Conservation (phyloP, 495 filamentous ascomycete species). For the Neohortaea acidophila region DNA sequence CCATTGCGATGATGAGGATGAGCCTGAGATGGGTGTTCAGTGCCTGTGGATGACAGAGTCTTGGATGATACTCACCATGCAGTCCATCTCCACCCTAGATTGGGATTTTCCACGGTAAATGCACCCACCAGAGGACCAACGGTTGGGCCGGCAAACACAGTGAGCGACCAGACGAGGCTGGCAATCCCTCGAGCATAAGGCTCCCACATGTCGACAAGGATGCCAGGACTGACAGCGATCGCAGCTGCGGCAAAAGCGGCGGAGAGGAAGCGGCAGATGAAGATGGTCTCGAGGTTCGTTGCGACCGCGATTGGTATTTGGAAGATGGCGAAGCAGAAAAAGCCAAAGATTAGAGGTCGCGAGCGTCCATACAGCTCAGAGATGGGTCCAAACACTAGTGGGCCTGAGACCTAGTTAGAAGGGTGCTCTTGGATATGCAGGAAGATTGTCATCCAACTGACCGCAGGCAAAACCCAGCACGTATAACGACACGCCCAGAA, state of each 20-base stretch:
- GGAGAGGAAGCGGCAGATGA: constrained; percentile 46
- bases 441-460: too few species aligned
- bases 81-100: constrained; percentile 45
- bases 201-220: constrained; percentile 47
- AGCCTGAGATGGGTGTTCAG: too few species aligned
- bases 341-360: constrained; percentile 40
- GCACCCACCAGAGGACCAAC: constrained; percentile 40
- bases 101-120: constrained; percentile 22
- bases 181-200: constrained; percentile 44
- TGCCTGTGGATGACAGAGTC: too few species aligned
- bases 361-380: constrained; percentile 42
- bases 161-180: constrained; percentile 31
- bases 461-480: too few species aligned
- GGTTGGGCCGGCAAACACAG: constrained; percentile 39
- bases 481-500: constrained; percentile 38
- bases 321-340: constrained; percentile 43
- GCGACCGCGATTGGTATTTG: constrained; percentile 51
- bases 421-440: too few species aligned
- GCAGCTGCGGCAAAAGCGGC: constrained; percentile 47
- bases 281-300: constrained; percentile 41
- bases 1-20: constrained; percentile 5
- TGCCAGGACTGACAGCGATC: constrained; percentile 44
- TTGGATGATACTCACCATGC: too few species aligned
- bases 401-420: constrained; percentile 14
- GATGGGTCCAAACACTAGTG: constrained; percentile 39